Conservation (phyloP, 345 rosid genomes). For the Eucalyptus polyanthemos region DNA sequence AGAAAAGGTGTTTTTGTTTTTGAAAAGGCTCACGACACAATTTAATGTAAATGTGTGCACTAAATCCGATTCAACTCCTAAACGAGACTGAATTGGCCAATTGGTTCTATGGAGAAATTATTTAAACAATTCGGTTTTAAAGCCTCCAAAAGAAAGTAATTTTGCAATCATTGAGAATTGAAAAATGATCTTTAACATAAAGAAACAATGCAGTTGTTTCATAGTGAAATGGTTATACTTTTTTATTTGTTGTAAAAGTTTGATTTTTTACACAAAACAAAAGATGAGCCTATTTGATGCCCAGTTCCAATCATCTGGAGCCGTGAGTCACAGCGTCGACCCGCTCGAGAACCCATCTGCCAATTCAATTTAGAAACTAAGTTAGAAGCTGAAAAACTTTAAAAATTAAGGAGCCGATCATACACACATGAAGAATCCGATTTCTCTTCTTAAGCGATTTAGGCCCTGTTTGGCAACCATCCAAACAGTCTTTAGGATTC, state of each 20-base stretch:
- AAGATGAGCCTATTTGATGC: neutral
- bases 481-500: no score
- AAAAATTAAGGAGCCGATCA: neutral
- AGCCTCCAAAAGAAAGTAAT: neutral
- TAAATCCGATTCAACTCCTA: fast-evolving
- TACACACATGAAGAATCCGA: neutral
- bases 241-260: neutral
- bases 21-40: neutral
- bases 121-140: neutral
- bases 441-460: neutral
- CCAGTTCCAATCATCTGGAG: neutral
- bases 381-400: neutral
- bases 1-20: neutral
- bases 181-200: neutral
- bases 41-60: neutral
- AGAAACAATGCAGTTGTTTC: neutral
- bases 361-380: neutral
- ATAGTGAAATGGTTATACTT: neutral
- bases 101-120: no score
- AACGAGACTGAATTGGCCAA: no score
- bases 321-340: neutral
- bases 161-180: neutral
- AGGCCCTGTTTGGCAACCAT: no score
- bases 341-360: neutral
- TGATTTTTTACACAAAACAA: neutral